These are phyloP conservation scores for Ogataea polymorpha DNA, from an alignment of 805 yeast genomes.

Conservation along the genomic window DNA sequence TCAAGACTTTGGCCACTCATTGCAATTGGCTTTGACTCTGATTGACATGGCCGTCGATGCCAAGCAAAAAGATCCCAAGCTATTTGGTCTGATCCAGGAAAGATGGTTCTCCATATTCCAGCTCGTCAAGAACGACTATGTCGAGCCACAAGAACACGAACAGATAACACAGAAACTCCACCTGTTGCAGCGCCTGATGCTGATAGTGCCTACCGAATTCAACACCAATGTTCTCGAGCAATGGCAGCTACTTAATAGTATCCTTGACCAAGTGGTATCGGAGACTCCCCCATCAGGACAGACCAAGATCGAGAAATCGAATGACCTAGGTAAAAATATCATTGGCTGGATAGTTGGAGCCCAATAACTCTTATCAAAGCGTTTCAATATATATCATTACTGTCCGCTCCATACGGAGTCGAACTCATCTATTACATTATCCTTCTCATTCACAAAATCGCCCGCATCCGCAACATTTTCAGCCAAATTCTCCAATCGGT, in stretches of 20 bases:
- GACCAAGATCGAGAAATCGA: constrained; percentile 13
- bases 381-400: not conserved
- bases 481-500: constrained; percentile 11
- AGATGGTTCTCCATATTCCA: constrained; percentile 76
- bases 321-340: constrained; percentile 32
- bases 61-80: constrained; percentile 8
- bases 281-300: constrained; percentile 1
- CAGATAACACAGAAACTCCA: constrained; percentile 42
- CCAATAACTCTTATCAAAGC: constrained; percentile 10
- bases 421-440: constrained; percentile 1
- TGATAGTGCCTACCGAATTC: constrained; percentile 52
- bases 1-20: constrained; percentile 60
- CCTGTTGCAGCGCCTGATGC: constrained; percentile 50
- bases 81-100: constrained; percentile 23
- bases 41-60: constrained; percentile 27
- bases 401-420: not conserved
- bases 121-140: constrained; percentile 51
- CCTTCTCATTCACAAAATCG: constrained; percentile 9
- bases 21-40: constrained; percentile 38
- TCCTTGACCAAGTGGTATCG: constrained; percentile 27
- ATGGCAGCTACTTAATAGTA: constrained; percentile 51
- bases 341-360: constrained; percentile 37
- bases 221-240: constrained; percentile 55
- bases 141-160: constrained; percentile 12
- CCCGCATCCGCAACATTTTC: constrained; percentile 13